These are phyloP conservation scores for Cryptococcus floricola DNA, from an alignment of 1,284 basidiomycete species.

Conservation along the genomic window DNA sequence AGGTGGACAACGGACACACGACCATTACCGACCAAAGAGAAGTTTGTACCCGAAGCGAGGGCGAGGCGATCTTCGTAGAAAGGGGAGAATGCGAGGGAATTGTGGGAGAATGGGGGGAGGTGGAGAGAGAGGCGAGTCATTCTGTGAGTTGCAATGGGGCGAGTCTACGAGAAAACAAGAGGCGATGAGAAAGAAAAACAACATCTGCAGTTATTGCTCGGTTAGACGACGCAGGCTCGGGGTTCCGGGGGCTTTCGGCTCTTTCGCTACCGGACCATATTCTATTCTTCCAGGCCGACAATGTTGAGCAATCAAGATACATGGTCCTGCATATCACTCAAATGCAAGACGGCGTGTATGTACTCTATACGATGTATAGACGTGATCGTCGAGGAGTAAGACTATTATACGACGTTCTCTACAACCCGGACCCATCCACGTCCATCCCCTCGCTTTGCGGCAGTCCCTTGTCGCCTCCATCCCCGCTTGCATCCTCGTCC, in stretches of 20 bases:
- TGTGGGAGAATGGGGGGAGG: constrained; percentile 86
- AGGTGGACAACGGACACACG: constrained; percentile 68
- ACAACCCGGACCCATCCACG: background rate
- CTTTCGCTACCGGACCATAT: background rate
- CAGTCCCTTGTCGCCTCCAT: background rate
- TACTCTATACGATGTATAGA: background rate
- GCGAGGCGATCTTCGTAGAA: constrained; percentile 80
- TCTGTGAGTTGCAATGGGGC: too few relatives aligned
- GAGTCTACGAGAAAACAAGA: too few relatives aligned
- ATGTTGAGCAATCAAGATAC: background rate
- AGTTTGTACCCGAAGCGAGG: constrained; percentile 87
- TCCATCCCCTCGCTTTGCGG: background rate
- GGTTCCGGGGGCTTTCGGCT: too few relatives aligned
- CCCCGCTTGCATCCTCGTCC: constrained; percentile 6
- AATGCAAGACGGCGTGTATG: background rate
- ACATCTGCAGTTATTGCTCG: too few relatives aligned
- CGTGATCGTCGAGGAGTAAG: too few relatives aligned
- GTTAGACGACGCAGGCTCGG: too few relatives aligned
- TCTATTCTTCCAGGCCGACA: background rate
- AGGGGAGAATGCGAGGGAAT: constrained; percentile 83
- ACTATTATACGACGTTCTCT: too few relatives aligned
- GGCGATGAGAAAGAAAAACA: too few relatives aligned
- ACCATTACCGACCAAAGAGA: constrained; percentile 92
- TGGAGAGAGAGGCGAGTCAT: constrained; percentile 12
- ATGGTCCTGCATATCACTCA: background rate